Evolutionary conservation across 305 asterid genomes (phyloP), one percentile per base, ranked within the genome.

Genomic region (Stenogyne calaminthoides): DNA sequence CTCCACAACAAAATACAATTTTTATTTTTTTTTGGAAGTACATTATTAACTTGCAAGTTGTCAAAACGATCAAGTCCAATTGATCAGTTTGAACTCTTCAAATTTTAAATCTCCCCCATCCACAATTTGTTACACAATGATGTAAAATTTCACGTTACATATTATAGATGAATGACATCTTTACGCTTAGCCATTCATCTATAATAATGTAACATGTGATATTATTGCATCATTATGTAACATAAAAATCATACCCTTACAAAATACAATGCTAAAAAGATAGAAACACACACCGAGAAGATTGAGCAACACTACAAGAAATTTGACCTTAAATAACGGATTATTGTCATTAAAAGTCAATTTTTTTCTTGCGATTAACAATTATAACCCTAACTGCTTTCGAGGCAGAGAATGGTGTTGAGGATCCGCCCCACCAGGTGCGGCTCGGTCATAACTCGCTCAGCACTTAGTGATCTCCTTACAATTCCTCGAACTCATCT

Each of bases 371-470:
- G 29, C 2, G 29, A 5, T 14, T 46, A 40, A 2, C n/a, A n/a
- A n/a, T 9, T 9, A 12, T 46, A 46, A 47, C 14, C 7, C 51
- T 62, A 37, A 19, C 5, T 37, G 10, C 0, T 40, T 14, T n/a
- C 73, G 78, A 32, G 84, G 54, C 27, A 25, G 54, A 39, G 77
- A 65, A 60, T 87, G 90, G 36, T 87, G 92, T 12, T 85, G 85
- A 66, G 85, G 80, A 37, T 87, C 87, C 10, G 92, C 90, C 2
- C 92, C 92, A 3, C 81, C 80, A 0, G 92, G 92, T 8, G 82
- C 85, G 3, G 42, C 85, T 63, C 84, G 76, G 58, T 83, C 87
- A 0, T 20, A 40, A 12, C 44, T 74, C n/a, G n/a, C n/a, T n/a
- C n/a, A 0, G 19, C 70, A 34, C 76, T 73, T 11, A 85, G 67